Percentiles rank a stretch among this genome's conserved stretches.
phyloP scores from a whole-genome alignment of 1,284 basidiomycete genomes.

The Trichosporon sp. region DNA sequence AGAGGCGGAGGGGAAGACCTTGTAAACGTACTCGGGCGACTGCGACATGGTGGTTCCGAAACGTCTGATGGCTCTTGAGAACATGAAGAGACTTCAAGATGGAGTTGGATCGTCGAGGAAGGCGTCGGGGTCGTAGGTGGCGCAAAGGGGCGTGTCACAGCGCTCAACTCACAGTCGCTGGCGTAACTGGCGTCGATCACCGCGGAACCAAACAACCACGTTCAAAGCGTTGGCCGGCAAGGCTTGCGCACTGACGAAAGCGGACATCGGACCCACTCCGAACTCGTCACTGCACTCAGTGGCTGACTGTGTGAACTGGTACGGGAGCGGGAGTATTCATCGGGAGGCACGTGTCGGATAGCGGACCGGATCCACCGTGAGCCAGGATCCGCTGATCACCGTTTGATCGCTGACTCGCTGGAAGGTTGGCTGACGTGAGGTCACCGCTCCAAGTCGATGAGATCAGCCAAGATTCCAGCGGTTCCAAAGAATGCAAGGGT shows the following conservation, averaged over 20 bases:
- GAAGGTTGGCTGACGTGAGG: background rate
- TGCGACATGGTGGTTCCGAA: slow-evolving; percentile 34
- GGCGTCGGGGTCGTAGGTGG: slow-evolving; percentile 7
- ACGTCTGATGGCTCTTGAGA: slow-evolving; percentile 22
- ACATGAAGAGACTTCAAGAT: slow-evolving; percentile 20
- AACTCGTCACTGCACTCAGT: background rate
- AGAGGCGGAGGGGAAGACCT: slow-evolving; percentile 51
- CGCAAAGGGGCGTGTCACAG: slow-evolving; percentile 10
- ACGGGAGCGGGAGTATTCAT: background rate
- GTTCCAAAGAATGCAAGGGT: background rate
- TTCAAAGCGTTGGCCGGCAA: background rate
- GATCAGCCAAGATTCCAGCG: slow-evolving; percentile 4
- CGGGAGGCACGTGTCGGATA: background rate
- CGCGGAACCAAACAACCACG: slow-evolving; percentile 12
- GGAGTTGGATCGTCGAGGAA: background rate
- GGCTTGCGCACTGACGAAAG: background rate
- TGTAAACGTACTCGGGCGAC: slow-evolving; percentile 51
- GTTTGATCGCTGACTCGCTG: background rate
- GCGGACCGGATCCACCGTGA: background rate
- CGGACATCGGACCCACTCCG: too few species aligned
- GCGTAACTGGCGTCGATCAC: slow-evolving; percentile 11
- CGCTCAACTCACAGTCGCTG: slow-evolving; percentile 9
- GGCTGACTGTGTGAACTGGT: too few species aligned
- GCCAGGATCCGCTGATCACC: background rate
- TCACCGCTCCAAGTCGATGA: background rate